phyloP scores from a whole-genome alignment of 2,329 filamentous ascomycete species.

The Aspergillus jensenii region DNA sequence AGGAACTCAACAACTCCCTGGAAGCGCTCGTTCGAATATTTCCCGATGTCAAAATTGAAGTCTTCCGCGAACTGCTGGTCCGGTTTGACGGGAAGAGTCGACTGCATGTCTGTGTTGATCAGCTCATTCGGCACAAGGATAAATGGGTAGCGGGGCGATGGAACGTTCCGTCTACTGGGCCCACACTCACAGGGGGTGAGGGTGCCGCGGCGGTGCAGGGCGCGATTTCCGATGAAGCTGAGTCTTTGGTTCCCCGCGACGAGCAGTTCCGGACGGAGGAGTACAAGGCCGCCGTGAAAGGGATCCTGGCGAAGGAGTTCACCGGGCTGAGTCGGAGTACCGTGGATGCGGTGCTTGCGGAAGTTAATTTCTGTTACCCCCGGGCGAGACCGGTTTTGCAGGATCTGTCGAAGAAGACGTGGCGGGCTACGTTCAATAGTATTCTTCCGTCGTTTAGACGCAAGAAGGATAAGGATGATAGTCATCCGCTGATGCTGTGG shows the following conservation, averaged over 20 bases:
- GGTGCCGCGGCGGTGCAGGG: background rate
- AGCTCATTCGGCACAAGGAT: slow-evolving; percentile 46
- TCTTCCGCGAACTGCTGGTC: slow-evolving; percentile 48
- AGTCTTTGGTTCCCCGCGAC: slow-evolving; percentile 34
- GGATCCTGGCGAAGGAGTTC: slow-evolving; percentile 44
- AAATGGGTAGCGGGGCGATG: slow-evolving; percentile 50
- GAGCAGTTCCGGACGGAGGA: slow-evolving; percentile 45
- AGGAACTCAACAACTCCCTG: slow-evolving; percentile 45
- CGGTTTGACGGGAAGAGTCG: slow-evolving; percentile 49
- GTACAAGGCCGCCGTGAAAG: slow-evolving; percentile 44
- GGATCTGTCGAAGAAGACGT: slow-evolving; percentile 44
- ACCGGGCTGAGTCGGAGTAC: slow-evolving; percentile 43
- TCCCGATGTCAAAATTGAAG: slow-evolving; percentile 47
- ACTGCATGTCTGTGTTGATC: slow-evolving; percentile 48
- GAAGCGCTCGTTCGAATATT: slow-evolving; percentile 44
- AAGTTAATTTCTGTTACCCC: slow-evolving; percentile 48
- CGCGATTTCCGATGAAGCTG: slow-evolving; percentile 6
- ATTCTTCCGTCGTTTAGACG: slow-evolving; percentile 44
- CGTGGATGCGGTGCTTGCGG: slow-evolving; percentile 48
- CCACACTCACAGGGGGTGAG: slow-evolving; percentile 11
- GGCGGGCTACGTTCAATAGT: slow-evolving; percentile 46
- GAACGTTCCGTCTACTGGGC: slow-evolving; percentile 35
- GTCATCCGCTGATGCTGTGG: slow-evolving; percentile 41
- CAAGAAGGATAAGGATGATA: slow-evolving; percentile 39
- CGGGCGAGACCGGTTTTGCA: slow-evolving; percentile 44